Base-by-base conservation (phyloP, 805 yeast genomes). In the Nakazawaea pomicola region DNA sequence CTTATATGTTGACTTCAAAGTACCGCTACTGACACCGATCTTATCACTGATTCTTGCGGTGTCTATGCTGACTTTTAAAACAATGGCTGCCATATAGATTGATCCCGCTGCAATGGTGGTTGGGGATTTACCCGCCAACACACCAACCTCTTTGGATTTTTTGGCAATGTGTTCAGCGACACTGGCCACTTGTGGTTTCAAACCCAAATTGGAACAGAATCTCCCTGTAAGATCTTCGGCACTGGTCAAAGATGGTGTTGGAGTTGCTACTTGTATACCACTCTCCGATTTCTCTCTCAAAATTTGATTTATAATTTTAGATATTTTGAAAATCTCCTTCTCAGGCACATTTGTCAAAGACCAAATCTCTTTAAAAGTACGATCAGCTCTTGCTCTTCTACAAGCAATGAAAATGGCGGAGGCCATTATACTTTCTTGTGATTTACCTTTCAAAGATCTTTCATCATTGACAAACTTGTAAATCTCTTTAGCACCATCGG, bases 61-160 rank as follows among this genome's bases (percentile, higher is more conserved):
- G 3, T 84, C 69, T 28, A 87, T 68, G 38, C 79, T 83, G 27
- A 82, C 80, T 33, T 84, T 84, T 58, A 90, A 90, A n/a, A 93
- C 65, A n/a, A 86, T 67, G 4, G 91, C 84, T 6, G 96, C 86
- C 85, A 93, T 82, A 64, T 91, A 93, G 36, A 93, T 91, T 4
- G 93, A 95, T 1, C 97, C 95, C 6, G 98, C 98, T 0, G 98
- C 97, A 56, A 93, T 88, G 28, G 99, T 91, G 41, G 90, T 90
- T 21, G 99, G 99, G 3, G 96, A 86, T 51, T 96, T 76, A 53
- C 99, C 98, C 14, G 95, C 97, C 55, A 93, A 71, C 29, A 91
- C 95, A 42, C 97, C 96, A 47, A 83, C 82, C 47, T 86, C 95
- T 56, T 87, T 85, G 55, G 95, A 88, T 49, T 83, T 74, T 57